Conservation (phyloP, 768 basidiomycete species). For the Cubamyces sp. region DNA sequence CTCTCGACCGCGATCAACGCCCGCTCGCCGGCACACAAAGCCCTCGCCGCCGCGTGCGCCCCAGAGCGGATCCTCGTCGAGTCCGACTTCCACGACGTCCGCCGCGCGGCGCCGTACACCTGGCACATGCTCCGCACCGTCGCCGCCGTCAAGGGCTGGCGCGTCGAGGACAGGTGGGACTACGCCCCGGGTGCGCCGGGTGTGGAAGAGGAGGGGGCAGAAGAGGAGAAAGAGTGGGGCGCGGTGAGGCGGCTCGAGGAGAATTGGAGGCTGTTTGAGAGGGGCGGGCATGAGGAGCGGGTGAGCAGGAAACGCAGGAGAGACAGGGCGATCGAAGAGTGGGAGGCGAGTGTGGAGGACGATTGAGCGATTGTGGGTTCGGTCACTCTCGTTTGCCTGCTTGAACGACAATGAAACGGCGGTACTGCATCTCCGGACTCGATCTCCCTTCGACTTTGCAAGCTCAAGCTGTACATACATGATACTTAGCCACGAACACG, state of each 20-base stretch:
- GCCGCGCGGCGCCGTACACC: slow-evolving; percentile 58
- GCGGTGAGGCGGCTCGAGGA: slow-evolving; percentile 64
- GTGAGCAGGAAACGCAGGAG: slow-evolving; percentile 19
- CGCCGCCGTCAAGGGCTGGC: slow-evolving; percentile 79
- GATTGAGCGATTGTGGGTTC: neutral
- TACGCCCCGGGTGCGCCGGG: slow-evolving; percentile 22
- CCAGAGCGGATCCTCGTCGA: slow-evolving; percentile 79
- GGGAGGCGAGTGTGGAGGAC: slow-evolving; percentile 23
- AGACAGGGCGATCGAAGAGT: slow-evolving; percentile 24
- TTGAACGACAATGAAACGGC: too few relatives aligned
- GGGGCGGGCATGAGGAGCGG: slow-evolving; percentile 45
- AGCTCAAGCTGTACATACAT: too few relatives aligned
- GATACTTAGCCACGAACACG: too few relatives aligned
- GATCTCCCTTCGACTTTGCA: too few relatives aligned
- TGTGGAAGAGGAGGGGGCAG: slow-evolving; percentile 35
- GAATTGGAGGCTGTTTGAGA: slow-evolving; percentile 71
- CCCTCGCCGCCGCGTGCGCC: slow-evolving; percentile 67
- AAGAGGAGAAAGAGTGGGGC: slow-evolving; percentile 55
- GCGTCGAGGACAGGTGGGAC: slow-evolving; percentile 64
- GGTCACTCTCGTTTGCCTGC: too few relatives aligned
- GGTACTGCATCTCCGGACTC: too few relatives aligned
- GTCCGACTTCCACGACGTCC: slow-evolving; percentile 80
- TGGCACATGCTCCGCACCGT: slow-evolving; percentile 80
- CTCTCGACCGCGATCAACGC: slow-evolving; percentile 86
- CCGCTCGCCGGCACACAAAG: slow-evolving; percentile 63